Evolutionary conservation across 768 basidiomycete species (phyloP), one percentile per base, ranked within the genome.

Genomic region (Mycena rosella): DNA sequence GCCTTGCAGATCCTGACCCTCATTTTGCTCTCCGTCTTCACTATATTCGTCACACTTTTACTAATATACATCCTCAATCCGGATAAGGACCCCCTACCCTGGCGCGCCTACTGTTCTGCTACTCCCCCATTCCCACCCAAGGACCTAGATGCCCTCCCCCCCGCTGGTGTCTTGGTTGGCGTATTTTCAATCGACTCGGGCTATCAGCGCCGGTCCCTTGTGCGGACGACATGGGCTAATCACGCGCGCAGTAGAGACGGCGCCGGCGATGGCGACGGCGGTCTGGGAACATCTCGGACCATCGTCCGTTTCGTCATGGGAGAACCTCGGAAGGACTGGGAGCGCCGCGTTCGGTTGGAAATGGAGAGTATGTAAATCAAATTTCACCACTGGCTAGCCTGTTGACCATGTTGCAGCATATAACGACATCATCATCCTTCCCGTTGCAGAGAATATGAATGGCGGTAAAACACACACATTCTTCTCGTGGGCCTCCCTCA

Each of bases 371-470:
- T 76, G 93, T 87, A 24, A 62, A 61, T 56, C 14, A 57, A 48
- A 57, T 71, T 61, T 26, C 54, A 61, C 40, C 42, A 44, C 44
- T 73, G 58, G 60, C 40, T 63, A 7, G 38, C 54, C n/a, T n/a
- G 49, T 24, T 55, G 40, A 45, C 32, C 13, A 60, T 51, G 17
- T 29, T 27, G 18, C 75, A 95, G 94, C 87, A 77, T 95, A 90
- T 77, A 92, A 95, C 74, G 95, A 96, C 77, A 91, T 96, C 64
- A 82, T 96, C 69, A 85, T 96, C 53, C 85, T 98, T 48, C 93
- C 95, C 29, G 89, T 91, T 48, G 75, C 87, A 13, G 97, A 99
- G 81, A 98, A 98, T 78, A 98, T 99, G 97, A 98, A 99, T 79
- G 82, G 87, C 53, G 97, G 97, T 63, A 99, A 99, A 79, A 93